These are phyloP conservation scores for Elongisporangium anandrum DNA, from an alignment of 352 stramenopile species.

Conservation along the genomic window DNA sequence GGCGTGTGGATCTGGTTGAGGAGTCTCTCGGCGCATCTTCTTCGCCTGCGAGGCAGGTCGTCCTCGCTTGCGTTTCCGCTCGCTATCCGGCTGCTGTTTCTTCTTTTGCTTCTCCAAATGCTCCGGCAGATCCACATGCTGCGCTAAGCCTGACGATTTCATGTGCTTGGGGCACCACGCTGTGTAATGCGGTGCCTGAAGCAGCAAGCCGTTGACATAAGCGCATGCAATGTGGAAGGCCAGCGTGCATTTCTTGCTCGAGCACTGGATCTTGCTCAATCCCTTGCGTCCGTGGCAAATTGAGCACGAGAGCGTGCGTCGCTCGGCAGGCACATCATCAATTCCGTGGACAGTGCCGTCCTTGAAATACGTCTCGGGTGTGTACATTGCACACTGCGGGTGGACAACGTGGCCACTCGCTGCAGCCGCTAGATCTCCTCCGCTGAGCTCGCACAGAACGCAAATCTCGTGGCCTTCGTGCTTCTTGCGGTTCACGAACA, in stretches of 20 bases:
- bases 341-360: slow-evolving; percentile 61
- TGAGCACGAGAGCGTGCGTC: slow-evolving; percentile 42
- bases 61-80: slow-evolving; percentile 8
- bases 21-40: slow-evolving; percentile 26
- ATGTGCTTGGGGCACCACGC: slow-evolving; percentile 76
- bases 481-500: slow-evolving; percentile 79
- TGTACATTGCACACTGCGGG: slow-evolving; percentile 81
- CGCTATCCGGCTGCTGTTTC: slow-evolving; percentile 9
- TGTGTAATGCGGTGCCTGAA: slow-evolving; percentile 56
- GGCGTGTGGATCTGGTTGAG: slow-evolving; percentile 14
- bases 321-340: slow-evolving; percentile 43
- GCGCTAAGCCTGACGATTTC: slow-evolving; percentile 60
- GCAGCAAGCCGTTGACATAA: slow-evolving; percentile 66
- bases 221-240: slow-evolving; percentile 73
- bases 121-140: slow-evolving; percentile 57
- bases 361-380: slow-evolving; percentile 80
- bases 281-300: slow-evolving; percentile 61
- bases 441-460: slow-evolving; percentile 65
- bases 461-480: slow-evolving; percentile 68
- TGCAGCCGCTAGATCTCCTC: slow-evolving; percentile 73
- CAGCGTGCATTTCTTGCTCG: slow-evolving; percentile 51
- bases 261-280: slow-evolving; percentile 81
- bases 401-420: slow-evolving; percentile 59
- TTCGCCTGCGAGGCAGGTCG: slow-evolving; percentile 4
- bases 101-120: slow-evolving; percentile 48